phyloP scores from a whole-genome alignment of 495 filamentous ascomycete genomes.

The Haplographium delicatum region DNA sequence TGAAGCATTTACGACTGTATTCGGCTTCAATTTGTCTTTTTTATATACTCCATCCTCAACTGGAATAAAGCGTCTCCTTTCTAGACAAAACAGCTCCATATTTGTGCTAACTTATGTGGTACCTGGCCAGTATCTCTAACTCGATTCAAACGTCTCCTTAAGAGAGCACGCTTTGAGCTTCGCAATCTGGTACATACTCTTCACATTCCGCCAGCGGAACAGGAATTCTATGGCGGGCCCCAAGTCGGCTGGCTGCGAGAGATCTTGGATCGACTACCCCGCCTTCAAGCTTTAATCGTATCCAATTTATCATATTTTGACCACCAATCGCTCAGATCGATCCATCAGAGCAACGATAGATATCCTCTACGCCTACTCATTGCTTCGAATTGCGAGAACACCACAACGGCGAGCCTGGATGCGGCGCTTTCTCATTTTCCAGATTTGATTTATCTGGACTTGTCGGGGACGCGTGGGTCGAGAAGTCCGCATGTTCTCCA shows the following conservation, averaged over 20 bases:
- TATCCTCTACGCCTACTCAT: constrained; percentile 48
- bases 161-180: constrained; percentile 47
- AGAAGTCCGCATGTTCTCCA: constrained; percentile 47
- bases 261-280: constrained; percentile 53
- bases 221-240: constrained; percentile 60
- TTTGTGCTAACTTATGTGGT: neutral
- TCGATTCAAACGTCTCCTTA: constrained; percentile 55
- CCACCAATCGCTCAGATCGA: constrained; percentile 45
- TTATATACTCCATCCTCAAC: neutral
- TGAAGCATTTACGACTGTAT: too few species aligned
- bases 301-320: constrained; percentile 60
- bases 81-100: too few species aligned
- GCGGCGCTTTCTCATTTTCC: constrained; percentile 50
- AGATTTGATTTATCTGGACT: constrained; percentile 52
- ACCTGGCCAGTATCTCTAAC: constrained; percentile 51
- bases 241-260: constrained; percentile 58
- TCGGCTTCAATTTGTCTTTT: neutral
- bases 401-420: constrained; percentile 48
- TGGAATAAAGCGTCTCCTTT: neutral
- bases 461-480: constrained; percentile 54
- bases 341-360: constrained; percentile 10
- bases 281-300: constrained; percentile 56
- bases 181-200: constrained; percentile 57
- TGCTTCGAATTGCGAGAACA: constrained; percentile 53
- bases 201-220: constrained; percentile 60